phyloP scores from a whole-genome alignment of 169 alveolate species.

The Fabrea salina region DNA sequence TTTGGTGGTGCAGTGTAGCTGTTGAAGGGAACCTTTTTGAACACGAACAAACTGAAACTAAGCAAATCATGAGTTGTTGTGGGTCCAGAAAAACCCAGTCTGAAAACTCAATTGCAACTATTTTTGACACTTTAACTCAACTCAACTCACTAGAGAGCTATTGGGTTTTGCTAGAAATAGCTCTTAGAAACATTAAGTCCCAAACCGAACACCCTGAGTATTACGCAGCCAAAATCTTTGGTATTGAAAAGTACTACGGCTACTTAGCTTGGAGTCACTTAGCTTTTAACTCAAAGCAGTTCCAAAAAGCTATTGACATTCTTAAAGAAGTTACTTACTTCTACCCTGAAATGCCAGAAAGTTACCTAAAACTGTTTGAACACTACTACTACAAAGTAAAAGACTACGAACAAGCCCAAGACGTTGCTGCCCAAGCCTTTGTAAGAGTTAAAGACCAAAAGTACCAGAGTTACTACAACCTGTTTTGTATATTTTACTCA shows the following conservation, averaged over 20 bases:
- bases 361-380: neutral
- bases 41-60: too few species aligned
- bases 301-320: neutral
- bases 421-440: neutral
- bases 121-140: too few species aligned
- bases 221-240: constrained; percentile 10
- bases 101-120: too few species aligned
- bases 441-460: neutral
- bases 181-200: too few species aligned
- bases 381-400: neutral
- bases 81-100: too few species aligned
- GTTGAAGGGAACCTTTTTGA: too few species aligned
- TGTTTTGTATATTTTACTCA: constrained; percentile 11
- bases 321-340: neutral
- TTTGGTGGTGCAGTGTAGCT: too few species aligned
- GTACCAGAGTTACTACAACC: constrained; percentile 1
- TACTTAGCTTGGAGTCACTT: constrained; percentile 2
- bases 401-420: constrained; percentile 25
- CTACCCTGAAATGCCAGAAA: constrained; percentile 11
- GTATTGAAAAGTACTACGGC: neutral
- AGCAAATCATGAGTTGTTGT: too few species aligned
- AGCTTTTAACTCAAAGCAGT: neutral
- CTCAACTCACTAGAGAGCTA: too few species aligned
- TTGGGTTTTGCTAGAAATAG: too few species aligned
- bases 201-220: constrained; percentile 19